Evolutionary conservation across 1,139 yeast species (phyloP).

Genomic region (Sugiyamaella pinicola): DNA sequence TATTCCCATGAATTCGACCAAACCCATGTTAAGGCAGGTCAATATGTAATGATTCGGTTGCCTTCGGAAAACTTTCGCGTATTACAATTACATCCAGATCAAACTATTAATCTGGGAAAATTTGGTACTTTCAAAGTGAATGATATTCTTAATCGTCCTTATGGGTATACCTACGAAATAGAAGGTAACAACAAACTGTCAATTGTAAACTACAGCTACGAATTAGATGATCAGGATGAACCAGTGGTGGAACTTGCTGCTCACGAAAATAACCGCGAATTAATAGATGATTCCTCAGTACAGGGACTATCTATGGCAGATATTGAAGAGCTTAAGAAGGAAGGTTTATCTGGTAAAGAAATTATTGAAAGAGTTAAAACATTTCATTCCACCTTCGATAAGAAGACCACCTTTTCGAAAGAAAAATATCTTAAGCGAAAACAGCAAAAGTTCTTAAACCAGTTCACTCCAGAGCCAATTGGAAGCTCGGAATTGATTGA

Average conservation of each 20-base stretch:
- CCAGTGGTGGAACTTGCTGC: constrained; percentile 31
- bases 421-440: constrained; percentile 89
- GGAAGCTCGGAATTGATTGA: constrained; percentile 77
- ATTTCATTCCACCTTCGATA: constrained; percentile 83
- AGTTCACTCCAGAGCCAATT: constrained; percentile 79
- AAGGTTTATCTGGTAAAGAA: constrained; percentile 64
- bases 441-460: constrained; percentile 84
- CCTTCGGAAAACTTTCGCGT: constrained; percentile 83
- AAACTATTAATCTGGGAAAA: constrained; percentile 75
- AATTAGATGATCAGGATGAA: constrained; percentile 36
- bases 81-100: constrained; percentile 61
- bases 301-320: constrained; percentile 76
- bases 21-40: constrained; percentile 47
- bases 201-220: constrained; percentile 34
- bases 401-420: constrained; percentile 86
- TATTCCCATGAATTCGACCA: constrained; percentile 21
- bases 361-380: constrained; percentile 81
- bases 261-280: constrained; percentile 62
- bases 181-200: constrained; percentile 44
- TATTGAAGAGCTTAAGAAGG: constrained; percentile 73
- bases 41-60: constrained; percentile 66
- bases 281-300: constrained; percentile 73
- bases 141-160: constrained; percentile 75
- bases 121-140: constrained; percentile 83
- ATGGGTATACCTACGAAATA: constrained; percentile 90